Conservation (phyloP, 371 early-diverging fungal genomes). For the Mortierella sp. region DNA sequence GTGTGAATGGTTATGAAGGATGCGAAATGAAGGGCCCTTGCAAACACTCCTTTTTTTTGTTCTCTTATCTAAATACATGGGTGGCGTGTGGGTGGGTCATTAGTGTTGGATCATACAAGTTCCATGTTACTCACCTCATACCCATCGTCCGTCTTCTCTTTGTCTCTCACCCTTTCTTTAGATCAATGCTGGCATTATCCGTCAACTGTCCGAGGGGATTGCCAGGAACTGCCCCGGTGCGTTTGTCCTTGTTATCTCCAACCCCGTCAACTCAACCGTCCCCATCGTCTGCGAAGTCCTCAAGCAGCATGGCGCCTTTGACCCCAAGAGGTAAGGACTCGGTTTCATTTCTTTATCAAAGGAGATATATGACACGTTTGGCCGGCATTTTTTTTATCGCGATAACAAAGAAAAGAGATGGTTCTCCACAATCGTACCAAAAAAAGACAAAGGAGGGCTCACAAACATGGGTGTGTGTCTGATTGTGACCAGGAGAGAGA, state of each 20-base stretch:
- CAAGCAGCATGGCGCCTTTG: constrained; percentile 86
- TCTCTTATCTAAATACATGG: neutral
- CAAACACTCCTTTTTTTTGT: neutral
- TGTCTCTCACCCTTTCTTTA: neutral
- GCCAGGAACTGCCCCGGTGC: constrained; percentile 86
- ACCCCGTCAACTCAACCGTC: constrained; percentile 92
- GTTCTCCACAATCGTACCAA: neutral
- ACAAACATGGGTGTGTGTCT: neutral
- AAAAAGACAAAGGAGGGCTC: neutral
- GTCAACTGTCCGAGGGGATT: constrained; percentile 78
- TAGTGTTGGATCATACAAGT: neutral
- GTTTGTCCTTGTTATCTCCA: constrained; percentile 82
- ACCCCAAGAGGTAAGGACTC: constrained; percentile 79
- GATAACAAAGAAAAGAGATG: neutral
- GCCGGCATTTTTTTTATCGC: neutral
- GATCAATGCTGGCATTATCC: constrained; percentile 89
- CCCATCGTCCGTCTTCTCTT: neutral
- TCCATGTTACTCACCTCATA: constrained; percentile 63
- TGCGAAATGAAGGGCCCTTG: neutral
- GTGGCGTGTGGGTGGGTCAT: neutral
- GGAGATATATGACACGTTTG: neutral
- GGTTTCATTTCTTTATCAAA: neutral
- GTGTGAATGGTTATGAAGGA: neutral
- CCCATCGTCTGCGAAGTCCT: constrained; percentile 86
- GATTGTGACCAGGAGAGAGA: neutral